A percentile compares a stretch with the other conserved stretches of the same genome.
Conservation (phyloP, 2,329 filamentous ascomycete species). For the Colletotrichum eleusines region DNA sequence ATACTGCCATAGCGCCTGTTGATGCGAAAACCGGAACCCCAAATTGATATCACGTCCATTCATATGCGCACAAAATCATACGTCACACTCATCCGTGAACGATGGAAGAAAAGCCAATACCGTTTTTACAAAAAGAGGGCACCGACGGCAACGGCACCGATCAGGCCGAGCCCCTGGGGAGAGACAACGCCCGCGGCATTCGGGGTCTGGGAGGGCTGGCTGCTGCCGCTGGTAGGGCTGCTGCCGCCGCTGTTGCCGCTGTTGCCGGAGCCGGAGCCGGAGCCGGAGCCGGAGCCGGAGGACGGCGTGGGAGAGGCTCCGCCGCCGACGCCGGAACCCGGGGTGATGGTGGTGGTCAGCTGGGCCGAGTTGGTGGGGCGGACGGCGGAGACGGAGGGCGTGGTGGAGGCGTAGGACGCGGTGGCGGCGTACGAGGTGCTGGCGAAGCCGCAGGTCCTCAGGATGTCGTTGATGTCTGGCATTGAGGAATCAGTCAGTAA, state of each 20-base stretch:
- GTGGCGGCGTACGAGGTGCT: slow-evolving; percentile 41
- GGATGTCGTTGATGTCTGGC: slow-evolving; percentile 43
- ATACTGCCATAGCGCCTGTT: neutral
- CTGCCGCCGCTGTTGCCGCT: too few species aligned
- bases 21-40: neutral
- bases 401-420: slow-evolving; percentile 37
- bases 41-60: slow-evolving; percentile 3
- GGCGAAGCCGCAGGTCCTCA: slow-evolving; percentile 43
- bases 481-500: neutral
- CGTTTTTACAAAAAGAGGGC: slow-evolving; percentile 32
- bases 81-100: neutral
- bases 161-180: slow-evolving; percentile 26
- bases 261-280: neutral
- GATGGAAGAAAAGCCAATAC: neutral
- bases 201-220: slow-evolving; percentile 20
- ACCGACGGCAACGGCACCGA: slow-evolving; percentile 36
- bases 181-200: slow-evolving; percentile 36
- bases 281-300: slow-evolving; percentile 8
- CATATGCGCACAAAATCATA: neutral
- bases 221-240: neutral
- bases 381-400: slow-evolving; percentile 35
- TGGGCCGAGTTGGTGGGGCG: slow-evolving; percentile 38
- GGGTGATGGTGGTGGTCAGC: slow-evolving; percentile 42
- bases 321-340: slow-evolving; percentile 34
- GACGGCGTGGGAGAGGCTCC: slow-evolving; percentile 33